A percentile compares a stretch with the other conserved stretches of the same genome.
Evolutionary conservation across 768 basidiomycete species (phyloP).

Genomic region (Russula abietina): DNA sequence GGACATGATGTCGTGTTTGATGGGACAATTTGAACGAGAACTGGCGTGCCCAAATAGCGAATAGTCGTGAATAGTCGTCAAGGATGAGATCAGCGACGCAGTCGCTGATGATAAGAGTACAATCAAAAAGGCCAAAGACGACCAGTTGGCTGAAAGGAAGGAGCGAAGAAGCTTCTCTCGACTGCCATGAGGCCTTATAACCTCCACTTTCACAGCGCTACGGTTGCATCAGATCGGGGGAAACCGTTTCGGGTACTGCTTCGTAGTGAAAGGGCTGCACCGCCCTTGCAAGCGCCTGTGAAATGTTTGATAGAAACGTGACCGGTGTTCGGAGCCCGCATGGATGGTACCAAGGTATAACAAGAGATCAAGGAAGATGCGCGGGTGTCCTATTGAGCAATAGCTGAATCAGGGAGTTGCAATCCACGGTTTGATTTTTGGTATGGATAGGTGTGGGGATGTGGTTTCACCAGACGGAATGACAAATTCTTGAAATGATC

Average conservation of each 20-base stretch:
- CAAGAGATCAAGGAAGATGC: background rate
- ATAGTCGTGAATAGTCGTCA: constrained; percentile 1
- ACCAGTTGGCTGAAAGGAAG: constrained; percentile 1
- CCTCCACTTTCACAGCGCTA: background rate
- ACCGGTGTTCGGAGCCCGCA: background rate
- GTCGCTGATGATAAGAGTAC: constrained; percentile 1
- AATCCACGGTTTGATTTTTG: background rate
- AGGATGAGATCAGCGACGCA: background rate
- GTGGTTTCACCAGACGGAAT: background rate
- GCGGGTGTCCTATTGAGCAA: background rate
- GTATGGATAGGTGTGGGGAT: background rate
- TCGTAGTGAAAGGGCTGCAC: background rate
- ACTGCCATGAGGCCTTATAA: constrained; percentile 12
- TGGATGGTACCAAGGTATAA: background rate
- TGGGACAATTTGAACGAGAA: background rate
- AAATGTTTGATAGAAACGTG: background rate
- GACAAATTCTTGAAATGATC: background rate
- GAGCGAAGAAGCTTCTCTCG: background rate
- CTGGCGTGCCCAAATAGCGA: background rate
- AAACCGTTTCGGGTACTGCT: background rate
- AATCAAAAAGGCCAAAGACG: background rate
- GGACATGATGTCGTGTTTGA: constrained; percentile 4
- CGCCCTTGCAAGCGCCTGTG: background rate
- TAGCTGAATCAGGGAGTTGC: background rate
- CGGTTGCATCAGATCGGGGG: constrained; percentile 4